Conservation (phyloP, 2,329 filamentous ascomycete species). For the Verruconis gallopava region DNA sequence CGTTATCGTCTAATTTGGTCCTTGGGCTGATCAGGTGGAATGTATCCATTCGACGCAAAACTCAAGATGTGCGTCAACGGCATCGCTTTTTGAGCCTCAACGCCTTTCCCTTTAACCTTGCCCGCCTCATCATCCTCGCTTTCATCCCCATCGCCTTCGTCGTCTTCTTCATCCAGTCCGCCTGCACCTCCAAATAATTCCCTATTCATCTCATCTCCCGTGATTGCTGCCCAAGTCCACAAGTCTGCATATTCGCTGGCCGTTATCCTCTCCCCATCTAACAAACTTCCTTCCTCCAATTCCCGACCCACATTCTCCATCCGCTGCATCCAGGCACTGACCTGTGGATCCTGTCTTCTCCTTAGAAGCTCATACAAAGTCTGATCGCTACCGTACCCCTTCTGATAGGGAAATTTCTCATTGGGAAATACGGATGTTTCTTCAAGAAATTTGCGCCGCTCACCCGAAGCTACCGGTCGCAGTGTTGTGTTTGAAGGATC, state of each 20-base stretch:
- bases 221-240: slow-evolving; percentile 6
- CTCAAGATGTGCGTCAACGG: slow-evolving; percentile 6
- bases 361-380: slow-evolving; percentile 4
- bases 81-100: not conserved
- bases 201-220: slow-evolving; percentile 1
- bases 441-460: not conserved
- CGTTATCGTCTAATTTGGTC: no score
- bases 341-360: not conserved
- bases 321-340: slow-evolving; percentile 4
- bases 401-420: not conserved
- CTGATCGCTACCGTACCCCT: not conserved
- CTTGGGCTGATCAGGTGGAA: no score
- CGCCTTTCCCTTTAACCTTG: not conserved
- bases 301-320: not conserved
- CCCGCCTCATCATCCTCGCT: slow-evolving; percentile 4
- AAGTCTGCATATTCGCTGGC: slow-evolving; percentile 1
- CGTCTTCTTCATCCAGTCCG: not conserved
- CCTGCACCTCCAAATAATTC: not conserved
- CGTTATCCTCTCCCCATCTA: not conserved
- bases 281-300: not conserved
- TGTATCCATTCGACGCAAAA: not conserved
- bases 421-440: not conserved
- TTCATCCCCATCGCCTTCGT: slow-evolving; percentile 1
- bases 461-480: not conserved
- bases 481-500: not conserved